Evolutionary conservation across 371 early-diverging fungal species (phyloP), one percentile per base, ranked within the genome.

Genomic region (Coemansia sp.): DNA sequence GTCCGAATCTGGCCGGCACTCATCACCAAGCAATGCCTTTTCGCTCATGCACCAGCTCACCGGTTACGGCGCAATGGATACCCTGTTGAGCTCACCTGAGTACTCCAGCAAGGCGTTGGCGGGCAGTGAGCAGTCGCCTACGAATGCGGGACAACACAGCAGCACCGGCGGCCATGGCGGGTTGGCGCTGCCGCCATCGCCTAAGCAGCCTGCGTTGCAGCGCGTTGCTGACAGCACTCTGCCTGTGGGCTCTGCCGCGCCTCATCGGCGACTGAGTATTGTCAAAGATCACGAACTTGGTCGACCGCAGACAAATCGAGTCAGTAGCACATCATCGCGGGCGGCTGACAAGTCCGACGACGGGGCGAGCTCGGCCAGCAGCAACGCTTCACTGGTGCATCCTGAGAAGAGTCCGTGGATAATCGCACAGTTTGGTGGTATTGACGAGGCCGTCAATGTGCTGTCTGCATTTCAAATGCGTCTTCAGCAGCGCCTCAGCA

Each of bases 1-100:
- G 2, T 73, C 74, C 3, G 74, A 73, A 38, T 64, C 74, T 11
- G 74, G 74, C 9, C 59, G 74, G 4, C 57, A 57, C 14, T 36
- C 36, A 3, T 48, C 59, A 20, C 53, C 65, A 34, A 49, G 31
- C 32, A 38, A 36, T 16, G 48, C 65, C 9, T 42, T 50, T 20
- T 32, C 49, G 14, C 49, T 60, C 10, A 41, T 65, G 11, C 64
- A 50, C 49, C 65, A 64, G 35, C 31, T 68, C 30, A 31, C 53
- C 42, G 52, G 40, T 39, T 53, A 58, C 41, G n/a, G 55, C 8
- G 48, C 54, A 1, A 30, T 57, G 10, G 41, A 35, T 41, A 36
- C 49, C 6, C 32, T 59, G 13, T 9, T 40, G 40, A 31, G 34
- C 41, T 13, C 40, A 8, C 43, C 34, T 26, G 57, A 43, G 5